Base-by-base conservation (phyloP, 2,329 filamentous ascomycete species). In the Zasmidium angulare region DNA sequence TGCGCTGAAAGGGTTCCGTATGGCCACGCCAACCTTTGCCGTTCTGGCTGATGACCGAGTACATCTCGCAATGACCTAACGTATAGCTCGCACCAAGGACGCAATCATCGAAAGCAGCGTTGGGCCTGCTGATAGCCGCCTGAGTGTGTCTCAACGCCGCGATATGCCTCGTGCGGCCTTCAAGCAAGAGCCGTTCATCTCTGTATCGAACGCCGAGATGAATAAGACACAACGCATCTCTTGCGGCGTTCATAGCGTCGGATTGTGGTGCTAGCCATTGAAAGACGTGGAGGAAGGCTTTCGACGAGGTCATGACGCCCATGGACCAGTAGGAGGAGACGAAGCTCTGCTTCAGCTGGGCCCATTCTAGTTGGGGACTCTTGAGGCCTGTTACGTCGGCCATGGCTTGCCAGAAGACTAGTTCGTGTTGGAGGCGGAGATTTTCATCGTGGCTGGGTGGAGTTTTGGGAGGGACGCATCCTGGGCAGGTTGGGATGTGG, bases 361-460 rank as follows among this genome's bases (percentile, higher is more conserved):
- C 17, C 52, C 36, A 54, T 17, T 54, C 22, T 14, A 54, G 40
- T 14, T 54, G 20, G 3, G 40, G 29, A 10, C 19, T 46, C 20
- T 54, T 26, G 1, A 54, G 40, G 9, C 52, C 36, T 6, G 52
- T 23, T 14, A 54, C 46, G 6, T 54, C 52, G 52, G 52, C 52
- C 36, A 54, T 54, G 22, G 40, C 14, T 54, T 54, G 52, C 52
- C 36, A 54, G 23, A 54, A 54, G 23, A 54, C 4, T 10, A 54
- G 52, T 54, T 54, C 36, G n/a, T 54, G 20, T 1, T 20, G 19
- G 11, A 22, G 3, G 22, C 52, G 52, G 12, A 19, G 26, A 11
- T 14, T 14, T 26, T 51, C 22, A 17, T 29, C 49, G 22, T 10
- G 23, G 26, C 26, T 53, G 40, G 29, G 50, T 6, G 26, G 26